phyloP scores from a whole-genome alignment of 345 rosid genomes.

The Hypericum perforatum region DNA sequence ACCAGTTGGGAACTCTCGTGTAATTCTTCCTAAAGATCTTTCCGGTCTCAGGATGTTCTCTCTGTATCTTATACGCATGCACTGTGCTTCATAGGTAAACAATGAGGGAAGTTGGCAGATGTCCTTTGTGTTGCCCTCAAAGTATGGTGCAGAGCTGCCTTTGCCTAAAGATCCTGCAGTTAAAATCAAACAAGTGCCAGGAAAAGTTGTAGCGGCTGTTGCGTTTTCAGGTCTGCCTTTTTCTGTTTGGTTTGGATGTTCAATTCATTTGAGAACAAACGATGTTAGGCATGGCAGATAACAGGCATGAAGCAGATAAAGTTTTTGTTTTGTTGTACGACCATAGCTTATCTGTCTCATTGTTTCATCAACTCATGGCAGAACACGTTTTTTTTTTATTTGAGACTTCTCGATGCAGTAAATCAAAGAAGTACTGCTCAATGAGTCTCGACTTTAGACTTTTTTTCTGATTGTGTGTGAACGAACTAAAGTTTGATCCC shows the following conservation, averaged over 20 bases:
- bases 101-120: constrained; percentile 67
- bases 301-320: too few relatives aligned
- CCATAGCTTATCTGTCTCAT: too few relatives aligned
- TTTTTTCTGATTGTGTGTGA: background rate
- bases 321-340: too few relatives aligned
- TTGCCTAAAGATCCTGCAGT: constrained; percentile 70
- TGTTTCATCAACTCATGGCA: too few relatives aligned
- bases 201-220: constrained; percentile 59
- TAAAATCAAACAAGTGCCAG: constrained; percentile 57
- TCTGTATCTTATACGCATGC: background rate
- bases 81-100: constrained; percentile 28
- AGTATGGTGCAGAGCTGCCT: constrained; percentile 70
- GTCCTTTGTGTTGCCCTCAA: constrained; percentile 90
- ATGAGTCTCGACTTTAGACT: background rate
- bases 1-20: background rate
- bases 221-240: constrained; percentile 64
- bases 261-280: background rate
- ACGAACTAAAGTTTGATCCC: constrained; percentile 7
- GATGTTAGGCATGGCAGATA: background rate
- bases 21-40: background rate
- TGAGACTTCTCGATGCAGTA: too few relatives aligned
- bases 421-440: background rate
- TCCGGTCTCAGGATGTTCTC: background rate
- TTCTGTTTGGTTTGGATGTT: background rate
- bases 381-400: too few relatives aligned